These are phyloP conservation scores for Taphrina communis DNA, from an alignment of 1,139 yeast species.

Conservation along the genomic window DNA sequence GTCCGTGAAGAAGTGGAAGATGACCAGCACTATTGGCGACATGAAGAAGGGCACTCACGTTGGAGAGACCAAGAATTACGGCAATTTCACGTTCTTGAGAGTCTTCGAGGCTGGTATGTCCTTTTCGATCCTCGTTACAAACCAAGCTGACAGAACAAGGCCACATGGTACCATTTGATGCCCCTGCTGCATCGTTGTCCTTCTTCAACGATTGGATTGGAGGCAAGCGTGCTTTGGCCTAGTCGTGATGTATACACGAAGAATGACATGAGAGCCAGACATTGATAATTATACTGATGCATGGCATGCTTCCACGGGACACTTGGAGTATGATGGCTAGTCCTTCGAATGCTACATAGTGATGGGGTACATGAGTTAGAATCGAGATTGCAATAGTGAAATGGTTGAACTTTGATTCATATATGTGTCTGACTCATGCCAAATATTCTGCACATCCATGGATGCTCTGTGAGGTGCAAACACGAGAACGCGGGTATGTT, in stretches of 20 bases:
- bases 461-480: too few relatives aligned
- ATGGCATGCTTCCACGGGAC: too few relatives aligned
- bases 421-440: too few relatives aligned
- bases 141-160: conserved; percentile 51
- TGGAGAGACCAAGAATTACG: conserved; percentile 65
- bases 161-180: conserved; percentile 73
- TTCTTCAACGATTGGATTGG: conserved; percentile 76
- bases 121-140: neutral
- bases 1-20: conserved; percentile 53
- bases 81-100: conserved; percentile 66
- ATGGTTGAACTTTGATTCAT: too few relatives aligned
- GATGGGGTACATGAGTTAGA: too few relatives aligned
- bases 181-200: conserved; percentile 73
- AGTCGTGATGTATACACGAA: neutral
- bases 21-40: conserved; percentile 38
- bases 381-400: too few relatives aligned
- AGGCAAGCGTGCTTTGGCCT: conserved; percentile 37
- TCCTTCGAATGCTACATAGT: too few relatives aligned
- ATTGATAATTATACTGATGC: too few relatives aligned
- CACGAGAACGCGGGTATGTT: too few relatives aligned
- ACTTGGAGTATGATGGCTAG: too few relatives aligned
- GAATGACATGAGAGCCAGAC: too few relatives aligned
- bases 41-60: conserved; percentile 56
- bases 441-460: too few relatives aligned
- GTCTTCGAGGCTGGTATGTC: conserved; percentile 59